Conservation (phyloP, 169 alveolate genomes). For the Amoebophrya sp. region DNA sequence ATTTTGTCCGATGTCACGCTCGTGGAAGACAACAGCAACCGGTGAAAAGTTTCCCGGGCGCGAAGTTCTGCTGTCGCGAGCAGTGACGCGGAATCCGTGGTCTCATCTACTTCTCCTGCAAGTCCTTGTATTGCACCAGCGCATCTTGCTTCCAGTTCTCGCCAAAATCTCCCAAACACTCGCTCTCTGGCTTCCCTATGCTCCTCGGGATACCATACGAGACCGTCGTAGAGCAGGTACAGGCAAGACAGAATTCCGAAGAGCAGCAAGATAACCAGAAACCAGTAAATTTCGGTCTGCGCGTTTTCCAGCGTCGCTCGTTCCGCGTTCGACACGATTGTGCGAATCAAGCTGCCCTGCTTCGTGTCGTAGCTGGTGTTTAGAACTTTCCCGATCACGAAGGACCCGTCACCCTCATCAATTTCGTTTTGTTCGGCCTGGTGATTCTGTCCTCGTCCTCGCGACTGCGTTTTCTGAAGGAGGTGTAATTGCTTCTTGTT, state of each 20-base stretch:
- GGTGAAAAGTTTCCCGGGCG: background rate
- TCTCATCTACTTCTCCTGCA: background rate
- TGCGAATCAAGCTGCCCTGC: background rate
- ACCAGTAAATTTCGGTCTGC: background rate
- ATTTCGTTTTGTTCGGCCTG: background rate
- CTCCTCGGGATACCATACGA: background rate
- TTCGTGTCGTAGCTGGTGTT: background rate
- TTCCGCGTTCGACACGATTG: background rate
- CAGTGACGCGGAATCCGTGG: background rate
- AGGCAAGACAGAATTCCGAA: background rate
- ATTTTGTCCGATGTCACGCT: background rate
- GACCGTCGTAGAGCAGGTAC: background rate
- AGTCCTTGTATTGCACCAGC: no score
- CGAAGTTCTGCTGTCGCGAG: no score
- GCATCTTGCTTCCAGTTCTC: no score
- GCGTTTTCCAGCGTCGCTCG: background rate
- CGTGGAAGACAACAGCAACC: background rate
- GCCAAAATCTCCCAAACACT: background rate
- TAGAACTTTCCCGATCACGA: background rate
- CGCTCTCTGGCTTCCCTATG: background rate
- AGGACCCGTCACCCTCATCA: background rate
- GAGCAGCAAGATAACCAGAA: background rate
- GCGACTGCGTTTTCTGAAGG: no score
- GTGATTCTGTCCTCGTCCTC: background rate
- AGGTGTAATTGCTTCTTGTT: no score